These are phyloP conservation scores for Zopfochytrium polystomum DNA, from an alignment of 371 early-diverging fungal species.

Conservation along the genomic window DNA sequence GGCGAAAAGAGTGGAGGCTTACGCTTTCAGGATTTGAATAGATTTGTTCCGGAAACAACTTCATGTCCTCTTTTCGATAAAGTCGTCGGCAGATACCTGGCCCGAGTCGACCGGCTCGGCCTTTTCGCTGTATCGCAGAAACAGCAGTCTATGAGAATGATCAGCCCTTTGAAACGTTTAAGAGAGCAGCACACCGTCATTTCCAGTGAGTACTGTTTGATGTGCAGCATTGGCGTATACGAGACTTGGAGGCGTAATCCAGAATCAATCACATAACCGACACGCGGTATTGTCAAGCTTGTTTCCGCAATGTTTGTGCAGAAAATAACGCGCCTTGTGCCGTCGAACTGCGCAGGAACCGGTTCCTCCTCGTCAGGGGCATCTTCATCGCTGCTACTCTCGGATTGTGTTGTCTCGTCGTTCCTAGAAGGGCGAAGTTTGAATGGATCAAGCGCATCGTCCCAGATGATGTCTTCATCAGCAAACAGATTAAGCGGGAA, in stretches of 20 bases:
- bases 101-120: slow-evolving; percentile 98
- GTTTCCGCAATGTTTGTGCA: slow-evolving; percentile 84
- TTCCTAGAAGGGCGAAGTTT: too few species aligned
- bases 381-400: too few species aligned
- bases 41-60: slow-evolving; percentile 9
- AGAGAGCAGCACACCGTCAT: slow-evolving; percentile 9
- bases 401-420: too few species aligned
- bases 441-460: too few species aligned
- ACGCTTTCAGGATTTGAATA: slow-evolving; percentile 7
- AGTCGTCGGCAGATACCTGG: slow-evolving; percentile 64
- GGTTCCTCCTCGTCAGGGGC: slow-evolving; percentile 1
- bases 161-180: background rate
- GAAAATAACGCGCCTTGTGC: slow-evolving; percentile 53
- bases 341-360: slow-evolving; percentile 2
- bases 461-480: too few species aligned
- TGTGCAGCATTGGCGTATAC: slow-evolving; percentile 11
- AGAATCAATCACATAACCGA: slow-evolving; percentile 71
- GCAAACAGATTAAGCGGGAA: too few species aligned
- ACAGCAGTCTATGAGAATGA: slow-evolving; percentile 13
- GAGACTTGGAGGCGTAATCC: slow-evolving; percentile 42
- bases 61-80: slow-evolving; percentile 6
- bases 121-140: slow-evolving; percentile 79
- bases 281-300: slow-evolving; percentile 69
- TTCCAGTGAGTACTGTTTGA: background rate
- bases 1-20: too few species aligned